Percentiles rank a stretch among this genome's conserved stretches.
Evolutionary conservation across 768 basidiomycete species (phyloP).

Genomic region (Tricholoma flavovirens): DNA sequence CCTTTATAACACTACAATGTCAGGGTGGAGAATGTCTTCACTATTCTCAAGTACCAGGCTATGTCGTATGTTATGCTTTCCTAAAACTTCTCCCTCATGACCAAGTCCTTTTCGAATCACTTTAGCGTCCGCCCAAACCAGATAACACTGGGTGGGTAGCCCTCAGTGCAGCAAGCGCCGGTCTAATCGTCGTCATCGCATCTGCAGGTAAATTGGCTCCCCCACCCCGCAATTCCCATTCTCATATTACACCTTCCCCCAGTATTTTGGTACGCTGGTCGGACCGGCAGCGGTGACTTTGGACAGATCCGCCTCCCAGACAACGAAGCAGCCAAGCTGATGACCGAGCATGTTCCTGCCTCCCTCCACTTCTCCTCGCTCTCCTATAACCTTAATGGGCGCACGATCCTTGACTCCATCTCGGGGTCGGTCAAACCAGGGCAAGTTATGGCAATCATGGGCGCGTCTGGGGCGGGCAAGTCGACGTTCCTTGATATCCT

Average conservation of each 20-base stretch:
- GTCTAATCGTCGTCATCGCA: slow-evolving; percentile 64
- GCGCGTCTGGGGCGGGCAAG: slow-evolving; percentile 94
- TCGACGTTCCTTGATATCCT: slow-evolving; percentile 96
- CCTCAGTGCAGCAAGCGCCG: slow-evolving; percentile 75
- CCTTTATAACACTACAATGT: slow-evolving; percentile 82
- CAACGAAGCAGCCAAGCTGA: slow-evolving; percentile 74
- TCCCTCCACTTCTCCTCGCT: slow-evolving; percentile 86
- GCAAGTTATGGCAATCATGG: slow-evolving; percentile 93
- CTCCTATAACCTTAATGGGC: slow-evolving; percentile 66
- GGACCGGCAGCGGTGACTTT: slow-evolving; percentile 60
- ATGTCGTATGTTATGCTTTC: slow-evolving; percentile 44
- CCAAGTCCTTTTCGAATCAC: background rate
- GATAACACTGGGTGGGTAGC: slow-evolving; percentile 81
- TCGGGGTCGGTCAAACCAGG: slow-evolving; percentile 84
- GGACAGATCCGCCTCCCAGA: slow-evolving; percentile 75
- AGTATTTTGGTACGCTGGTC: slow-evolving; percentile 90
- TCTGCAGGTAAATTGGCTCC: slow-evolving; percentile 44
- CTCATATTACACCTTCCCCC: background rate
- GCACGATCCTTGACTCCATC: slow-evolving; percentile 72
- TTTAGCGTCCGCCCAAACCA: slow-evolving; percentile 71
- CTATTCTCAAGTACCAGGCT: slow-evolving; percentile 93
- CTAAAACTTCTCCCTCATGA: background rate
- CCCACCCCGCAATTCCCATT: background rate
- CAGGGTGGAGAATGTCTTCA: slow-evolving; percentile 91
- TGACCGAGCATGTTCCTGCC: slow-evolving; percentile 93